Conservation (phyloP, 495 filamentous ascomycete species). For the Talaromyces adpressus region DNA sequence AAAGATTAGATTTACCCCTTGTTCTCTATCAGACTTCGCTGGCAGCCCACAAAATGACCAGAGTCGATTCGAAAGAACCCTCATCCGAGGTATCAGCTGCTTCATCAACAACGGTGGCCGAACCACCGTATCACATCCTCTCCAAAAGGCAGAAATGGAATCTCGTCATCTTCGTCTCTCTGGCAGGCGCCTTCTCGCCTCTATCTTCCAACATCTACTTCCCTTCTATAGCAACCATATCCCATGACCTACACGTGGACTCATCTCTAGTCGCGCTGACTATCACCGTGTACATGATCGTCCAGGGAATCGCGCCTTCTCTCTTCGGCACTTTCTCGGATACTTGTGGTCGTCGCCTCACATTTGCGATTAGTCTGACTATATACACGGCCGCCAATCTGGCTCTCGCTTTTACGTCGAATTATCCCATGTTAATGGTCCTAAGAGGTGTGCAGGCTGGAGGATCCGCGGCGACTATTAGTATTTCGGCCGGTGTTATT, state of each 20-base stretch:
- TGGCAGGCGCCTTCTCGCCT: slow-evolving; percentile 49
- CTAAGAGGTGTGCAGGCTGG: slow-evolving; percentile 58
- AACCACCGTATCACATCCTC: slow-evolving; percentile 48
- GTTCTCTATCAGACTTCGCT: neutral
- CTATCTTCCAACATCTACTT: slow-evolving; percentile 78
- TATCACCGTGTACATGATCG: slow-evolving; percentile 37
- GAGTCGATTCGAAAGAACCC: neutral
- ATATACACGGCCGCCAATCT: slow-evolving; percentile 49
- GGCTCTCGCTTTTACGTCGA: slow-evolving; percentile 53
- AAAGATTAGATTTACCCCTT: neutral
- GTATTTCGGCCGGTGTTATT: slow-evolving; percentile 47
- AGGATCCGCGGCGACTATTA: slow-evolving; percentile 48
- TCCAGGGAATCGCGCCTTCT: slow-evolving; percentile 39
- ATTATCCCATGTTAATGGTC: slow-evolving; percentile 54
- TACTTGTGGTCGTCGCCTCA: slow-evolving; percentile 29
- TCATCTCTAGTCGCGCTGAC: slow-evolving; percentile 31
- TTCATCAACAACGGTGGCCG: neutral
- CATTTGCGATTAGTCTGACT: slow-evolving; percentile 32
- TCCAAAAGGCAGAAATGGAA: slow-evolving; percentile 46
- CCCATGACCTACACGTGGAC: slow-evolving; percentile 20
- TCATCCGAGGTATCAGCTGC: neutral
- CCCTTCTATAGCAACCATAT: slow-evolving; percentile 46
- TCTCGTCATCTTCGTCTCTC: slow-evolving; percentile 57
- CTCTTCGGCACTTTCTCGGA: slow-evolving; percentile 41
- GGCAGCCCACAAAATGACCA: neutral